Evolutionary conservation across 2,329 filamentous ascomycete species (phyloP).

Genomic region (Diaporthe nobilis): DNA sequence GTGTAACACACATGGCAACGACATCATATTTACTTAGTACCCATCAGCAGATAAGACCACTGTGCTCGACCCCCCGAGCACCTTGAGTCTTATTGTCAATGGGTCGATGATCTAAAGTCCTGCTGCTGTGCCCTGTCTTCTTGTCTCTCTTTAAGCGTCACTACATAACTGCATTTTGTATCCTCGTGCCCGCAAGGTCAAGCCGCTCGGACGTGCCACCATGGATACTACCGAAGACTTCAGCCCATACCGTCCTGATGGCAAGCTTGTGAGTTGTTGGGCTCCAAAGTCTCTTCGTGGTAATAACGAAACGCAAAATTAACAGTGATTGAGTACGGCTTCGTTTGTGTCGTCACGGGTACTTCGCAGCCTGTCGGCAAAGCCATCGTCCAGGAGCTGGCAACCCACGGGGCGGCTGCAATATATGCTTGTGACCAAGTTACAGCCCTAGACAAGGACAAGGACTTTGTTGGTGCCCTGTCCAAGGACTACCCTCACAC

Average conservation of each 20-base stretch:
- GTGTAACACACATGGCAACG: constrained; percentile 15
- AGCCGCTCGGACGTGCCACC: constrained; percentile 35
- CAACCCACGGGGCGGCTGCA: constrained; percentile 76
- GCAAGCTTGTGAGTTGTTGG: constrained; percentile 66
- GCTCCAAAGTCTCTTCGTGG: not conserved
- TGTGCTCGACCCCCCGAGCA: not conserved
- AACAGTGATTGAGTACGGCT: constrained; percentile 66
- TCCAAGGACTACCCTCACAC: constrained; percentile 65
- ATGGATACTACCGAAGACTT: constrained; percentile 61
- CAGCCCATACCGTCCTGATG: constrained; percentile 70
- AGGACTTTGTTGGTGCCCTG: constrained; percentile 57
- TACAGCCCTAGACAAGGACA: constrained; percentile 56
- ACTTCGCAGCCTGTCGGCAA: constrained; percentile 72
- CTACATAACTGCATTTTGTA: not conserved
- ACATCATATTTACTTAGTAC: constrained; percentile 1
- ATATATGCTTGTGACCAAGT: constrained; percentile 71
- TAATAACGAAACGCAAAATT: not conserved
- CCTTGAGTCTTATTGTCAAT: not conserved
- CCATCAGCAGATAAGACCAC: constrained; percentile 12
- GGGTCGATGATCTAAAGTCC: not conserved
- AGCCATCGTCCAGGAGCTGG: constrained; percentile 72
- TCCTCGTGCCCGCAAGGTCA: not conserved
- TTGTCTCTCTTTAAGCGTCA: not conserved
- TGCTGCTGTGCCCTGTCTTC: not conserved
- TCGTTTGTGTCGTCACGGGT: constrained; percentile 75